Evolutionary conservation across 2,329 filamentous ascomycete genomes (phyloP).

Genomic region (Aspergillus sp.): DNA sequence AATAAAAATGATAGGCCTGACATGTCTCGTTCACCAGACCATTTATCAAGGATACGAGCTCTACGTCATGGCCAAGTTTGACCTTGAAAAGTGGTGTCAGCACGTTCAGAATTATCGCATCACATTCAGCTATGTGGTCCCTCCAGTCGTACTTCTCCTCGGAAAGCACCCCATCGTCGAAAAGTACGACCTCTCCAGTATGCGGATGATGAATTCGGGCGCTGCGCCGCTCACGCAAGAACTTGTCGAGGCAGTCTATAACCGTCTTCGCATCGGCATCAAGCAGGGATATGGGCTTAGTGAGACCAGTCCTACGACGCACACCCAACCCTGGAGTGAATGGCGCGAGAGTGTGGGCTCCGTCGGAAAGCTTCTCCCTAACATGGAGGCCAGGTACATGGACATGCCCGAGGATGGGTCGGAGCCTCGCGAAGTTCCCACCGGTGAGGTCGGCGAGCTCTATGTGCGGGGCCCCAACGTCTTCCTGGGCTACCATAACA

Average conservation of each 20-base stretch:
- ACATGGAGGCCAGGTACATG: constrained; percentile 82
- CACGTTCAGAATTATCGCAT: constrained; percentile 75
- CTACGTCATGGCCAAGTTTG: constrained; percentile 78
- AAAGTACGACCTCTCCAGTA: constrained; percentile 77
- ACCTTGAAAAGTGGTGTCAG: constrained; percentile 76
- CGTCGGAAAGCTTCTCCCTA: constrained; percentile 77
- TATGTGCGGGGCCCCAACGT: constrained; percentile 68
- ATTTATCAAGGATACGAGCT: constrained; percentile 69
- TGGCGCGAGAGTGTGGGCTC: constrained; percentile 79
- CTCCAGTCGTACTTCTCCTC: constrained; percentile 79
- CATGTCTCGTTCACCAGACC: constrained; percentile 71
- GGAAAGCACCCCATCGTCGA: constrained; percentile 77
- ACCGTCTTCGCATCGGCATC: constrained; percentile 74
- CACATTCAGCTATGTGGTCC: constrained; percentile 81
- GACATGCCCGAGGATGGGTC: constrained; percentile 57
- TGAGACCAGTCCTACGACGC: constrained; percentile 81
- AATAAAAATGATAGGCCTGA: constrained; percentile 60
- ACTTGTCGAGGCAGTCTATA: constrained; percentile 75
- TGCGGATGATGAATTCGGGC: constrained; percentile 85
- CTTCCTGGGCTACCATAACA: constrained; percentile 66
- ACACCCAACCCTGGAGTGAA: constrained; percentile 73
- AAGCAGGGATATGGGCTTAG: constrained; percentile 94
- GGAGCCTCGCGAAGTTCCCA: constrained; percentile 59
- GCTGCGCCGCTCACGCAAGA: constrained; percentile 84
- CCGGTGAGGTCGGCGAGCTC: constrained; percentile 70